Conservation (phyloP, 2,329 filamentous ascomycete species). For the Microdochium bolleyi region DNA sequence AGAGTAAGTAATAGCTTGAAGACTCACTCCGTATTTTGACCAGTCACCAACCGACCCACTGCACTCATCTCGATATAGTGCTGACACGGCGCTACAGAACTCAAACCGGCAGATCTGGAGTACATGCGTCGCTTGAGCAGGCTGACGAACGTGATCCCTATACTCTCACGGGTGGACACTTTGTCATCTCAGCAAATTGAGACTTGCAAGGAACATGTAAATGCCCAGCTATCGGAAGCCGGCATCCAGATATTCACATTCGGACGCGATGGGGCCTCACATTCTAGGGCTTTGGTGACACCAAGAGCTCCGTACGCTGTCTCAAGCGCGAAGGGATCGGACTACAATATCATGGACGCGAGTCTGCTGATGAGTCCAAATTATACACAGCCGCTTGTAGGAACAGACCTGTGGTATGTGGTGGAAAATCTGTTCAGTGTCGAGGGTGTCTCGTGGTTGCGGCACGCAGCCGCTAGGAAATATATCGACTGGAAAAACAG, state of each 20-base stretch:
- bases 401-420: constrained; percentile 64
- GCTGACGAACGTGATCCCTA: constrained; percentile 76
- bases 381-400: constrained; percentile 72
- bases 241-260: constrained; percentile 63
- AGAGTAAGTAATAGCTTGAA: constrained; percentile 45
- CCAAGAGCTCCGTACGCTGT: constrained; percentile 57
- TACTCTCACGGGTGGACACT: constrained; percentile 71
- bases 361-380: constrained; percentile 89
- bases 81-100: constrained; percentile 30
- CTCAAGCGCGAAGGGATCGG: constrained; percentile 64
- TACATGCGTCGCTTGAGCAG: constrained; percentile 62
- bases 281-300: constrained; percentile 18
- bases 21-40: neutral
- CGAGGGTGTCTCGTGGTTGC: constrained; percentile 72
- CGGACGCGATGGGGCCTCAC: constrained; percentile 15
- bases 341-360: constrained; percentile 82
- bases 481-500: constrained; percentile 60
- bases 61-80: neutral
- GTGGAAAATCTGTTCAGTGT: constrained; percentile 70
- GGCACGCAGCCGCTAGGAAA: constrained; percentile 77
- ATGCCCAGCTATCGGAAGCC: constrained; percentile 45
- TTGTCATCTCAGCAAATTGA: constrained; percentile 49
- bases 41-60: neutral
- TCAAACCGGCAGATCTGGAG: constrained; percentile 58
- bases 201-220: constrained; percentile 51